Conservation (phyloP, 805 yeast species). For the Schizosaccharomyces cryophilus region DNA sequence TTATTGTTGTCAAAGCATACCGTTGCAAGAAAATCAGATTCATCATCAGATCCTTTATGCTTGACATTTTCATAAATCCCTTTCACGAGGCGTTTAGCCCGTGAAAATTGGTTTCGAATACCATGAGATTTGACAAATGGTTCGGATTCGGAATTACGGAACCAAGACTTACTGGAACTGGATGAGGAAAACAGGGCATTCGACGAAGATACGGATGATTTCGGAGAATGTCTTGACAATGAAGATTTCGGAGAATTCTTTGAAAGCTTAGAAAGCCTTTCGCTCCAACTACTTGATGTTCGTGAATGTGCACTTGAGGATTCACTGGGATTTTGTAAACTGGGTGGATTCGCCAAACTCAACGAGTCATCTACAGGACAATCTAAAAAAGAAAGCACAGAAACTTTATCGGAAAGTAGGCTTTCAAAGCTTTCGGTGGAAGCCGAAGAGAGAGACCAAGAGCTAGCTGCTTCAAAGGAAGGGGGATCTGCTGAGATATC, state of each 20-base stretch:
- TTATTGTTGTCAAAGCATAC: too few species aligned
- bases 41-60: background rate
- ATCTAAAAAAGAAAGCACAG: background rate
- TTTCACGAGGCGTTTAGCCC: background rate
- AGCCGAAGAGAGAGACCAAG: background rate
- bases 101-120: background rate
- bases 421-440: background rate
- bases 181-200: background rate
- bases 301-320: background rate
- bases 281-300: background rate
- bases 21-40: too few species aligned
- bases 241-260: background rate
- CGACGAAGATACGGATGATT: background rate
- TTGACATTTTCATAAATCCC: background rate
- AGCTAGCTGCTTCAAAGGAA: background rate
- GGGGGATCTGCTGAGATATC: too few species aligned
- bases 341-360: background rate
- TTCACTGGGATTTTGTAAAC: too few species aligned
- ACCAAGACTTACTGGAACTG: too few species aligned
- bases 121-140: background rate
- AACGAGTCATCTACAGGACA: background rate
- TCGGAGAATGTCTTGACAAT: background rate
- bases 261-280: background rate
- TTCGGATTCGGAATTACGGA: too few species aligned
- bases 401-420: background rate